Conservation (phyloP, 2,329 filamentous ascomycete species). For the Pseudohalonectria lignicola region DNA sequence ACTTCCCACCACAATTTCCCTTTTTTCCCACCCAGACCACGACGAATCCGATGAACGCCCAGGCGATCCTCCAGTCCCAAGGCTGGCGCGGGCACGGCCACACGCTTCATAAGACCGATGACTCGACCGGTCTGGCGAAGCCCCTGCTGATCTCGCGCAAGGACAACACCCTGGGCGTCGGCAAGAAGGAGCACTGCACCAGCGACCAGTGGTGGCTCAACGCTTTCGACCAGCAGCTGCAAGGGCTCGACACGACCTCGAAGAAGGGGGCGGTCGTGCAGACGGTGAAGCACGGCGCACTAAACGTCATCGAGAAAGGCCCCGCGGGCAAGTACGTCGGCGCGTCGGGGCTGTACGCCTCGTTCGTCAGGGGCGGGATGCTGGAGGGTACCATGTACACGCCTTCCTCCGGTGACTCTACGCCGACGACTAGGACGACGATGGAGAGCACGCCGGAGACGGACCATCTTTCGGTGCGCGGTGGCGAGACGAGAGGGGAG, state of each 20-base stretch:
- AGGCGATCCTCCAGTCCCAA: conserved; percentile 71
- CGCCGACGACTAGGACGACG: conserved; percentile 9
- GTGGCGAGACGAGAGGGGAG: conserved; percentile 13
- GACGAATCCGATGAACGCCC: conserved; percentile 61
- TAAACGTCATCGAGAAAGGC: conserved; percentile 40
- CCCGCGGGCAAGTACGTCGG: conserved; percentile 44
- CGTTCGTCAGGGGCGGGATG: conserved; percentile 73
- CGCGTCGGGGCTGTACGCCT: conserved; percentile 60
- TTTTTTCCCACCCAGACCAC: background rate
- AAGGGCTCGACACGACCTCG: conserved; percentile 56
- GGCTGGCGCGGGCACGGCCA: conserved; percentile 88
- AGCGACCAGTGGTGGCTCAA: conserved; percentile 95
- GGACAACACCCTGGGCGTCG: conserved; percentile 69
- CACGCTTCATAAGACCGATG: conserved; percentile 66
- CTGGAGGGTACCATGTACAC: conserved; percentile 56
- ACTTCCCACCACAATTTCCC: background rate
- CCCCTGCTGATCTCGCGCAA: conserved; percentile 79
- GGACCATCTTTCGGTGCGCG: conserved; percentile 8
- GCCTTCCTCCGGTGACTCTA: conserved; percentile 11
- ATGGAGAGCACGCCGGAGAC: conserved; percentile 19
- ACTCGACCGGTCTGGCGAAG: conserved; percentile 66
- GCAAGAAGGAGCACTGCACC: conserved; percentile 57
- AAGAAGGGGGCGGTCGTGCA: conserved; percentile 44
- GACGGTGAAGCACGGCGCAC: conserved; percentile 38
- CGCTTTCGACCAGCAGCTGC: conserved; percentile 83